Evolutionary conservation across 148 eudicot genomes (phyloP), one percentile per base, ranked within the genome.

Genomic region (Rhododendron simsii): DNA sequence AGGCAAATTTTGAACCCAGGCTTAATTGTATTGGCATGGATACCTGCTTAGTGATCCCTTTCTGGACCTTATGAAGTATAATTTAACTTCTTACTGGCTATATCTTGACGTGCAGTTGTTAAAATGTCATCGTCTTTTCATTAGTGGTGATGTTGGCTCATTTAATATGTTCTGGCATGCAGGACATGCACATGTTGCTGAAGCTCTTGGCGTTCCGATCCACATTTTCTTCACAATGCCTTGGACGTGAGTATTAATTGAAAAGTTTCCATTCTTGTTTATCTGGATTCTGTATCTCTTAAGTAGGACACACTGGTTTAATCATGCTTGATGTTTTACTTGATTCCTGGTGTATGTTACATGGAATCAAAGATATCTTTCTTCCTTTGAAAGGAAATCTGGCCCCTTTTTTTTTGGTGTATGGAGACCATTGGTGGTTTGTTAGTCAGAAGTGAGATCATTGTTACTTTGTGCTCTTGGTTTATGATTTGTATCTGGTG

Each of bases 221-320:
- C 95, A 97, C 91, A 94, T 97, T 84, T 94, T 97, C 89, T 95
- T 94, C 93, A 97, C 99, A 57, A 90, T 95, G 93, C 99, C 99
- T 39, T 97, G 98, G 98, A 97, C 98, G 99, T 97, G 87, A 94
- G 99, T 85, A 86, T 45, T 76, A 28, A 81, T 67, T 37, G 78
- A 16, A 80, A 55, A 82, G 74, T 71, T 83, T 26, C 79, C 69
- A 14, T 23, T 71, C 85, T 61, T 57, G 61, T 78, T 87, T 44
- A 73, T 44, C 16, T 86, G 81, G 59, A 57, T 33, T 50, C 53
- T 47, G 21, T 63, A 35, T 86, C 75, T 88, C 51, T 28, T 37
- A 69, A 67, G 35, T 74, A 41, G 57, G 28, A 80, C 12, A 37
- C 47, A 69, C 4, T 51, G 12, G 65, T 39, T 20, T 67, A 21